Conservation (phyloP, 225 moss, liverwort and hornwort genomes). For the Marchantia polymorpha region DNA sequence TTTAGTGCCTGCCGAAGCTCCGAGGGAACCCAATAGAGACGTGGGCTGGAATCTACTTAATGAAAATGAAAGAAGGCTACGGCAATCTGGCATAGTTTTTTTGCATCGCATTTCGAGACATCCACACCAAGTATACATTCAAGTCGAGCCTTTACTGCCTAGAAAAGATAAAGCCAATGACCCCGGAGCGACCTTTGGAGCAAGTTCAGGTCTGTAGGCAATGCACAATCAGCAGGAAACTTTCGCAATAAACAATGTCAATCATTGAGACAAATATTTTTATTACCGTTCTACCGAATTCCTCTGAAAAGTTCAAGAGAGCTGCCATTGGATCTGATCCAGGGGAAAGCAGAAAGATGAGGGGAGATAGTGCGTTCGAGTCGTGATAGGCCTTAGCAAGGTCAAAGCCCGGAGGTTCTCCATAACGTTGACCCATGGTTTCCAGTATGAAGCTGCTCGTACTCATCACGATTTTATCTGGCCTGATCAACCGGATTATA, state of each 20-base stretch:
- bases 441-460: slow-evolving; percentile 55
- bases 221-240: too few species aligned
- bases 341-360: slow-evolving; percentile 72
- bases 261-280: too few species aligned
- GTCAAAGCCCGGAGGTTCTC: slow-evolving; percentile 77
- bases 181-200: background rate
- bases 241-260: too few species aligned
- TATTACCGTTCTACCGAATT: slow-evolving; percentile 40
- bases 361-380: slow-evolving; percentile 51
- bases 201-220: too few species aligned
- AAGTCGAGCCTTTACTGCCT: too few species aligned
- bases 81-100: too few species aligned
- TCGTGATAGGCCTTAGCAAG: slow-evolving; percentile 58
- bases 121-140: too few species aligned
- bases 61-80: too few species aligned
- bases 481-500: slow-evolving; percentile 55
- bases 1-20: too few species aligned
- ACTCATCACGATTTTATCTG: slow-evolving; percentile 63
- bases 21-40: too few species aligned
- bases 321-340: slow-evolving; percentile 76
- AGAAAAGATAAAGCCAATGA: background rate
- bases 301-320: slow-evolving; percentile 63
- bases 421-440: slow-evolving; percentile 58
- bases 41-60: too few species aligned
- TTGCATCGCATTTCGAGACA: too few species aligned